Evolutionary conservation across 148 eudicot genomes (phyloP).

Genomic region (Dianthus caryophyllus): DNA sequence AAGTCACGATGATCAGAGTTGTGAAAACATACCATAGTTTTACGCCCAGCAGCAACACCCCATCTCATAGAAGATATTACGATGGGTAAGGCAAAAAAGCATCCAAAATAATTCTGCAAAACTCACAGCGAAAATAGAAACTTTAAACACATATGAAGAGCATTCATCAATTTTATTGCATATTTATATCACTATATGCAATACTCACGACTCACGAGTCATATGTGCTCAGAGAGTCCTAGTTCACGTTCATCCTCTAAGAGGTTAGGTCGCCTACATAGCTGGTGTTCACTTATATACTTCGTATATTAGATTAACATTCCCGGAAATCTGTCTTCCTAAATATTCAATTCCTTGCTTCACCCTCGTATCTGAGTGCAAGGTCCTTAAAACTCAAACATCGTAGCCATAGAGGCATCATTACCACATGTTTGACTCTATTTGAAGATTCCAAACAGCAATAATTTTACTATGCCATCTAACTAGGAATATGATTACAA

Average conservation of each 20-base stretch:
- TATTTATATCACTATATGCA: background rate
- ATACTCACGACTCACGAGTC: background rate
- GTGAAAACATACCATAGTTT: constrained; percentile 70
- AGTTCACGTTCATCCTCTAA: background rate
- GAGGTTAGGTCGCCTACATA: background rate
- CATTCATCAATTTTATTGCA: background rate
- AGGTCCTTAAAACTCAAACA: too few species aligned
- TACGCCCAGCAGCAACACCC: constrained; percentile 88
- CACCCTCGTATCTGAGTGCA: too few species aligned
- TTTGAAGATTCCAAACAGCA: background rate
- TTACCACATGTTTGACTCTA: background rate
- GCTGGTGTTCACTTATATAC: too few species aligned
- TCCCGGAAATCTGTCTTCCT: too few species aligned
- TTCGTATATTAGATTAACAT: too few species aligned
- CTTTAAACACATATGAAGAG: constrained; percentile 1
- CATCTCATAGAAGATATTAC: constrained; percentile 87
- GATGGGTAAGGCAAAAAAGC: constrained; percentile 88
- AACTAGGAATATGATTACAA: background rate
- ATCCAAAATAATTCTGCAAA: constrained; percentile 85
- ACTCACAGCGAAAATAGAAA: constrained; percentile 13
- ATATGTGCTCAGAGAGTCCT: background rate
- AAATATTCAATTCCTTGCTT: too few species aligned
- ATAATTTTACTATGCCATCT: background rate
- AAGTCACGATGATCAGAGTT: constrained; percentile 1
- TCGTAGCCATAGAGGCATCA: too few species aligned